These are phyloP conservation scores for Auricularia heimuer DNA, from an alignment of 768 basidiomycete species.

Conservation along the genomic window DNA sequence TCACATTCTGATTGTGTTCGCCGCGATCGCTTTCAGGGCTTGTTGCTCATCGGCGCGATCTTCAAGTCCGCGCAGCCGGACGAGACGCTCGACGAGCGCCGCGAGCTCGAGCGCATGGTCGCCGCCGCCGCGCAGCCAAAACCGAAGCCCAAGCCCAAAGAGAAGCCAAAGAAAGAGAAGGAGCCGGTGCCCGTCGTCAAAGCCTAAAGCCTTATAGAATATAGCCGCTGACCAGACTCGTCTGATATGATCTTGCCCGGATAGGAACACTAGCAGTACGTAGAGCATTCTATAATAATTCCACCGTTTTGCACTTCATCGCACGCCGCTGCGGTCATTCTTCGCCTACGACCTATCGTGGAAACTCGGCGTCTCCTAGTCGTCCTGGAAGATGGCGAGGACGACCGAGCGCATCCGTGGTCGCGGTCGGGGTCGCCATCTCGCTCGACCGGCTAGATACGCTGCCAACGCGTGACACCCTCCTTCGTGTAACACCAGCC, in stretches of 20 bases:
- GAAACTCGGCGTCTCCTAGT: constrained; percentile 34
- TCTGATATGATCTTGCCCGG: too few relatives aligned
- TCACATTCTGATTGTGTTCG: too few relatives aligned
- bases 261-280: too few relatives aligned
- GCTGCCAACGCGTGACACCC: constrained; percentile 43
- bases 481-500: constrained; percentile 52
- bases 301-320: too few relatives aligned
- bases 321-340: background rate
- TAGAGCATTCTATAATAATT: too few relatives aligned
- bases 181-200: background rate
- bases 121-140: constrained; percentile 76
- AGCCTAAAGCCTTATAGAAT: background rate
- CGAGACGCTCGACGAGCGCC: constrained; percentile 85
- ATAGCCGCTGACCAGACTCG: too few relatives aligned
- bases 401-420: constrained; percentile 35
- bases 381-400: constrained; percentile 50
- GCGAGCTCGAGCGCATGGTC: constrained; percentile 89
- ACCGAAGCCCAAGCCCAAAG: constrained; percentile 9
- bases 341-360: background rate
- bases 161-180: background rate
- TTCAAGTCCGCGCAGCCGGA: constrained; percentile 82
- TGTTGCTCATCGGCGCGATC: constrained; percentile 81
- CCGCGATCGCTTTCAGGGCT: constrained; percentile 39
- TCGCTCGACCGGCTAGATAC: constrained; percentile 31
- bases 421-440: constrained; percentile 22